These are phyloP conservation scores for Nannochloropsis gaditana DNA, from an alignment of 108 stramenopile genomes.

Conservation along the genomic window DNA sequence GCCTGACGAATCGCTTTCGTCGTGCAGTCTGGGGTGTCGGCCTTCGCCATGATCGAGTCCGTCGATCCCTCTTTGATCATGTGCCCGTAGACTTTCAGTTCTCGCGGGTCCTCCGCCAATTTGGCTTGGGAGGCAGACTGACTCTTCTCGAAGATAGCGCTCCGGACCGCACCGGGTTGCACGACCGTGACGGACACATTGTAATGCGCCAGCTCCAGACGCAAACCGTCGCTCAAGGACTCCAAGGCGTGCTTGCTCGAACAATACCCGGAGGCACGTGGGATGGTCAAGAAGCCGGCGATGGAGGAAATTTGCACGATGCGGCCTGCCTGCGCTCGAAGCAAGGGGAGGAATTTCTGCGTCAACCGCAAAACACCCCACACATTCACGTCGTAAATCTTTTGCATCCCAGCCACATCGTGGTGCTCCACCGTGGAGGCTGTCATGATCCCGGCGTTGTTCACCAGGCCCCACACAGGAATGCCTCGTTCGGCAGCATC, in stretches of 20 bases:
- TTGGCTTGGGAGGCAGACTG: not conserved
- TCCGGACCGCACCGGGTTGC: not conserved
- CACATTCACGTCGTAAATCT: slow-evolving; percentile 12
- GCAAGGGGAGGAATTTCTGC: slow-evolving; percentile 2
- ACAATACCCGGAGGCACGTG: not conserved
- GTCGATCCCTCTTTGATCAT: not conserved
- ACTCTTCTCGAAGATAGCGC: not conserved
- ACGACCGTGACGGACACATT: not conserved
- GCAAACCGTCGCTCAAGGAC: not conserved
- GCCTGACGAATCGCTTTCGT: slow-evolving; percentile 15
- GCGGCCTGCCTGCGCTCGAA: not conserved
- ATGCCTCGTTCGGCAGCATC: not conserved
- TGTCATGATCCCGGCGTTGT: not conserved
- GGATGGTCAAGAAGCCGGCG: not conserved
- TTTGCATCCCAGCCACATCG: not conserved
- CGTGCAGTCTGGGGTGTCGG: not conserved
- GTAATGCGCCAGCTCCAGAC: not conserved
- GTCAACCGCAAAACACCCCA: not conserved
- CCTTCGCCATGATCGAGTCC: not conserved
- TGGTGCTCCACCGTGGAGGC: not conserved
- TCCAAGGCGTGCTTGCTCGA: not conserved
- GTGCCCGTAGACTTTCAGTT: not conserved
- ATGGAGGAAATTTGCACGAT: slow-evolving; percentile 1
- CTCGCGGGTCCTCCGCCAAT: not conserved
- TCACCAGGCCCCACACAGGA: not conserved